phyloP scores from a whole-genome alignment of 2,329 filamentous ascomycete genomes.

The Podosphaera xanthii region DNA sequence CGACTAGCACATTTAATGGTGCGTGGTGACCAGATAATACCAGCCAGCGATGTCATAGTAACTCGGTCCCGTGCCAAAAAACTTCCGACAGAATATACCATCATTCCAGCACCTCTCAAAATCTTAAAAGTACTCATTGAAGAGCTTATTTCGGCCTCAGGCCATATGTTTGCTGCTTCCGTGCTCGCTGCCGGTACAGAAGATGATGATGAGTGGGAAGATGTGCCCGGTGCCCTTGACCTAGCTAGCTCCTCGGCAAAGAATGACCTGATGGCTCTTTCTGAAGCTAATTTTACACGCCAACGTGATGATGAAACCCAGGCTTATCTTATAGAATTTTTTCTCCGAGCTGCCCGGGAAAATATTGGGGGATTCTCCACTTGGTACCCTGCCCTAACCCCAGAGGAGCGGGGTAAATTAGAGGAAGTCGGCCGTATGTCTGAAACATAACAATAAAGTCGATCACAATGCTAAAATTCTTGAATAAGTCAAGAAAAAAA shows the following conservation, averaged over 20 bases:
- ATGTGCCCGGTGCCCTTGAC: conserved; percentile 55
- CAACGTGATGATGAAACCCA: conserved; percentile 80
- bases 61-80: conserved; percentile 68
- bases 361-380: conserved; percentile 19
- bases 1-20: conserved; percentile 61
- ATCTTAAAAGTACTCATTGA: conserved; percentile 91
- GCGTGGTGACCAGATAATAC: conserved; percentile 75
- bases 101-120: conserved; percentile 72
- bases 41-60: conserved; percentile 64
- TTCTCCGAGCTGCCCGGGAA: conserved; percentile 23
- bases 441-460: not conserved
- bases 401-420: conserved; percentile 26
- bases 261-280: conserved; percentile 59
- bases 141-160: conserved; percentile 65
- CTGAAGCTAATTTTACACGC: conserved; percentile 29
- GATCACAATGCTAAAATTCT: not conserved
- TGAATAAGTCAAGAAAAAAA: not conserved
- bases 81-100: conserved; percentile 78
- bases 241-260: conserved; percentile 47
- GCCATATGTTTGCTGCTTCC: conserved; percentile 33
- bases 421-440: conserved; percentile 15
- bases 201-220: conserved; percentile 75
- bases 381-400: conserved; percentile 16
- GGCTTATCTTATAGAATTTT: conserved; percentile 63
- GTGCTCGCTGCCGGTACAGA: conserved; percentile 37